Base-by-base conservation (phyloP, 2,329 filamentous ascomycete genomes). In the Xylaria sp. region DNA sequence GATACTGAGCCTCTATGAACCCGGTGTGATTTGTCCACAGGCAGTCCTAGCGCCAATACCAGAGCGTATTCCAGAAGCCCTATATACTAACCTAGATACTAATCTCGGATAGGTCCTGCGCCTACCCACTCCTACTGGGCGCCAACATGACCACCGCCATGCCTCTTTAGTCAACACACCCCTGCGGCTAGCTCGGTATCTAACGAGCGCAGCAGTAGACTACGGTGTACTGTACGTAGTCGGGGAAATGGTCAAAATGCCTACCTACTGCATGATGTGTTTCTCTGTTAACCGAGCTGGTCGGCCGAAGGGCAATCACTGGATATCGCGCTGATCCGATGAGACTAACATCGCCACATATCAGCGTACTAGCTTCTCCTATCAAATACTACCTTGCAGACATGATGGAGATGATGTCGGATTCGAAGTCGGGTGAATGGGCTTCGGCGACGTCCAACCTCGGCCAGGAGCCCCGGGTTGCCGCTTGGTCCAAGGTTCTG, bases 391-490 rank as follows among this genome's bases (percentile, higher is more conserved):
- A 41, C 21, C 25, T 46, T 41, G n/a, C 44, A 43, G 49, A 41
- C 48, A 29, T 25, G 27, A 48, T 27, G 31, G 44, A 49, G 37
- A 19, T 37, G 44, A 51, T 33, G 31, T 44, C 52, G 52, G 58
- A 6, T 58, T 19, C 23, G 33, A 23, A 43, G 23, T 60, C 58
- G 58, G 52, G 15, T 49, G 48, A 62, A 62, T 48, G 59, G 59
- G 40, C 29, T 33, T 41, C 38, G 52, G 46, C 44, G 38, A 60
- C 44, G 31, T 17, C 23, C 23, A 57, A 60, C 58, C 58, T 60
- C 58, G 58, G 58, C 58, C 51, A 48, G 31, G 21, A 41, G 21
- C 23, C 13, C 21, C 27, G 29, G 52, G 8, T n/a, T 46, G 37
- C 37, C 49, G 44, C 25, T n/a, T 60, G 43, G 46, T 31, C 25